A percentile compares a stretch with the other conserved stretches of the same genome.
Evolutionary conservation across 257 asterid genomes (phyloP).

Genomic region (Nicotiana paniculata): DNA sequence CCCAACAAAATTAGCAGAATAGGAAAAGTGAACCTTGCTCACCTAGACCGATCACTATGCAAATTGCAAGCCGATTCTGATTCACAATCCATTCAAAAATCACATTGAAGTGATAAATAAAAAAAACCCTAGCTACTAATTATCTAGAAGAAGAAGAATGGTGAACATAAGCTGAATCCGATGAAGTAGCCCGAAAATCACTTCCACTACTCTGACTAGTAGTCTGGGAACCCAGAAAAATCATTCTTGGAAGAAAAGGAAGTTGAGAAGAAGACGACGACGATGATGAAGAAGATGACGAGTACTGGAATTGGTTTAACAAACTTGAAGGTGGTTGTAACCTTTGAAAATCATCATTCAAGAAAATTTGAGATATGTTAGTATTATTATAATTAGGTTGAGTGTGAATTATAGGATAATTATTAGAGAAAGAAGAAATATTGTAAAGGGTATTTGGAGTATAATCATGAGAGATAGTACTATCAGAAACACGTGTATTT

Average conservation of each 20-base stretch:
- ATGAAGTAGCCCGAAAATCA: background rate
- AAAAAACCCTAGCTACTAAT: background rate
- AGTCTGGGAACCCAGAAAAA: background rate
- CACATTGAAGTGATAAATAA: background rate
- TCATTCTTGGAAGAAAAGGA: background rate
- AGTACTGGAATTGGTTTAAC: slow-evolving; percentile 3
- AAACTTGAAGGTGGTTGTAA: background rate
- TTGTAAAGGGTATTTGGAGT: background rate
- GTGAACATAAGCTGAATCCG: slow-evolving; percentile 6
- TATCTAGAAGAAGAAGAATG: slow-evolving; percentile 22
- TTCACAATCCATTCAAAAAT: background rate
- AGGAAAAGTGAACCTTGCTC: background rate
- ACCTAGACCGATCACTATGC: background rate
- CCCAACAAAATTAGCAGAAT: background rate
- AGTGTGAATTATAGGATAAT: slow-evolving; percentile 19
- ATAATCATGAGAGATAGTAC: background rate
- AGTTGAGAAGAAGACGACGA: background rate
- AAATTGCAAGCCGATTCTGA: background rate
- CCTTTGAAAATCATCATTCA: slow-evolving; percentile 7
- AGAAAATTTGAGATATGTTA: background rate
- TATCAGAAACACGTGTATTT: background rate
- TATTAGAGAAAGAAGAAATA: background rate
- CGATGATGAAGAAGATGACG: background rate
- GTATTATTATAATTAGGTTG: background rate
- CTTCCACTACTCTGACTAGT: background rate